Percentiles rank a stretch among this genome's conserved stretches.
Conservation (phyloP, 1,284 basidiomycete genomes). For the Rhodotorula sp. region DNA sequence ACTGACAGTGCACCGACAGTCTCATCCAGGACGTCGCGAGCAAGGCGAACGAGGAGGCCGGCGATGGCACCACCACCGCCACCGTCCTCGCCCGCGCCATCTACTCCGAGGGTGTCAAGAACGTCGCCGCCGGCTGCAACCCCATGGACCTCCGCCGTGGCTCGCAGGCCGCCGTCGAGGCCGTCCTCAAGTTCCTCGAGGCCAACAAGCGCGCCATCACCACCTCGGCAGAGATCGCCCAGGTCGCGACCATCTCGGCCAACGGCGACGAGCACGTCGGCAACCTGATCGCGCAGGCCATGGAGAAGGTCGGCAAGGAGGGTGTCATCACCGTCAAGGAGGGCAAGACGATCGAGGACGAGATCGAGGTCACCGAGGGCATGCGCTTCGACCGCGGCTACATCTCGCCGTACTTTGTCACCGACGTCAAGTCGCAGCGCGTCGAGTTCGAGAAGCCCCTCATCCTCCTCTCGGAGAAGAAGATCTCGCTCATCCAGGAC, state of each 20-base stretch:
- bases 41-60: constrained; percentile 96
- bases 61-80: constrained; percentile 97
- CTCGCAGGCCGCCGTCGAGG: constrained; percentile 93
- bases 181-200: constrained; percentile 88
- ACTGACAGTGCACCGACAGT: constrained; percentile 53
- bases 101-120: constrained; percentile 98
- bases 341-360: constrained; percentile 92
- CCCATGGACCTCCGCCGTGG: constrained; percentile 98
- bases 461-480: constrained; percentile 94
- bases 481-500: constrained; percentile 92
- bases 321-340: constrained; percentile 99
- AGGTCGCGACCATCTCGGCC: constrained; percentile 95
- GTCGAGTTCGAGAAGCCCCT: constrained; percentile 89
- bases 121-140: constrained; percentile 98
- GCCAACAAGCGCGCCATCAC: constrained; percentile 91
- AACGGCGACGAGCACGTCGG: constrained; percentile 95
- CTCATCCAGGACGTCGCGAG: constrained; percentile 93
- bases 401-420: constrained; percentile 99
- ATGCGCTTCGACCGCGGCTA: constrained; percentile 99
- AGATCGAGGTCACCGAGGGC: constrained; percentile 99
- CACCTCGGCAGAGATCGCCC: constrained; percentile 92
- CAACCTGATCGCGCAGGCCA: constrained; percentile 95
- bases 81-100: constrained; percentile 96
- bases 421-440: constrained; percentile 95
- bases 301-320: constrained; percentile 99